These are phyloP conservation scores for Kokia cookei DNA, from an alignment of 441 rosid species.

Conservation along the genomic window DNA sequence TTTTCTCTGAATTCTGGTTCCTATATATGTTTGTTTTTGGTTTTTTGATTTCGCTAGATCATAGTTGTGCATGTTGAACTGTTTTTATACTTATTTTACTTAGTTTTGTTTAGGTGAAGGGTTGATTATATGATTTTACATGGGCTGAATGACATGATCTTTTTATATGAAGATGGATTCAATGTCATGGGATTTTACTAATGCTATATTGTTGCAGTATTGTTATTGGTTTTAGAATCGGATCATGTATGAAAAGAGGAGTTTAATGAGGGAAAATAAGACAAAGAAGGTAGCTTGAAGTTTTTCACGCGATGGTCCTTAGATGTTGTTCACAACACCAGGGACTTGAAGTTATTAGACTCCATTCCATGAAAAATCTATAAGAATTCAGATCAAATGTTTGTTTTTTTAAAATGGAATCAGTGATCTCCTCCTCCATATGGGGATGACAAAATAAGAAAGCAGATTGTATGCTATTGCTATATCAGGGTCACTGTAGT, in stretches of 20 bases:
- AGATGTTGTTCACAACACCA: neutral
- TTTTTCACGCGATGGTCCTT: neutral
- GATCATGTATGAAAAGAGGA: neutral
- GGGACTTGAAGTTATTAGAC: neutral
- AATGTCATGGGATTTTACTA: neutral
- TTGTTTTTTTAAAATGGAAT: neutral
- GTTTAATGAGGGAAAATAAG: neutral
- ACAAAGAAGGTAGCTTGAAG: neutral
- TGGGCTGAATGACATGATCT: neutral
- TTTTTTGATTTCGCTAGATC: neutral
- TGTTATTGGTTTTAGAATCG: neutral
- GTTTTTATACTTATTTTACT: neutral
- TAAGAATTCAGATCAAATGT: neutral
- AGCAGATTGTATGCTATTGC: conserved; percentile 12
- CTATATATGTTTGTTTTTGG: neutral
- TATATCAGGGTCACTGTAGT: neutral
- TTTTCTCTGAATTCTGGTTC: neutral
- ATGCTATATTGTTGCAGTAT: neutral
- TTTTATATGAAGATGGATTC: neutral
- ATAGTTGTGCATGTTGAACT: neutral
- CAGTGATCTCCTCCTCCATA: neutral
- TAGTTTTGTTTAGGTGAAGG: neutral
- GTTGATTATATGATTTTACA: neutral
- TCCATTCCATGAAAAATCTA: neutral
- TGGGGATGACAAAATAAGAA: conserved; percentile 8